Base-by-base conservation (phyloP, 2,329 filamentous ascomycete species). In the Rutstroemia sp. region DNA sequence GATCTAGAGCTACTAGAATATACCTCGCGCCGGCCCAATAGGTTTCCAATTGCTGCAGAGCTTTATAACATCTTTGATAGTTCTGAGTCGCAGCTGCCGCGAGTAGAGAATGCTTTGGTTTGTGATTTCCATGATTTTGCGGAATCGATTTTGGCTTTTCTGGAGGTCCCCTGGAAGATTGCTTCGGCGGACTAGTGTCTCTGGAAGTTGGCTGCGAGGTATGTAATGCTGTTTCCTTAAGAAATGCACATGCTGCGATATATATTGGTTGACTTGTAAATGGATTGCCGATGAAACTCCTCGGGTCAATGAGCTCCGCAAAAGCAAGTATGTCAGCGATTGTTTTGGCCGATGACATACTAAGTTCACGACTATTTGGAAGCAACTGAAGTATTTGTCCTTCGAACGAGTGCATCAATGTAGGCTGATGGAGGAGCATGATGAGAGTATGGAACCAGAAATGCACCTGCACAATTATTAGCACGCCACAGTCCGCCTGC, bases 221-320 rank as follows among this genome's bases (percentile, higher is more conserved):
- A 60, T 84, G 85, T 14, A 86, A 80, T 3, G 83, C 84, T 4
- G 88, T 89, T 68, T 95, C 90, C 73, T 90, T 89, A 16, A 95
- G 74, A 64, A 95, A 95, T 0, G 90, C 90, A 67, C 89, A 95
- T 0, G 89, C 90, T 0, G 90, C 90, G 58, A 95, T 92, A 64
- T 95, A 95, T 66, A 95, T 95, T 0, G 90, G 90, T 70, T 95
- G 90, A 48, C 87, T 90, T 0, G 89, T 94, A 62, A 95, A 95
- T 0, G 90, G 90, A 58, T 94, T 95, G 1, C 89, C 89, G 37
- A 92, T 86, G 56, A 92, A 89, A 63, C 89, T 92, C 69, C 89
- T 91, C 0, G 88, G 84, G 68, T 95, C 89, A 51, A 94, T 89
- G 9, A 95, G 74, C 67, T 95, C 89, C 0, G 89, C 88, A 69